Percentiles rank a stretch among this genome's conserved stretches.
phyloP scores from a whole-genome alignment of 2,329 filamentous ascomycete genomes.

The Neofusicoccum sp. region DNA sequence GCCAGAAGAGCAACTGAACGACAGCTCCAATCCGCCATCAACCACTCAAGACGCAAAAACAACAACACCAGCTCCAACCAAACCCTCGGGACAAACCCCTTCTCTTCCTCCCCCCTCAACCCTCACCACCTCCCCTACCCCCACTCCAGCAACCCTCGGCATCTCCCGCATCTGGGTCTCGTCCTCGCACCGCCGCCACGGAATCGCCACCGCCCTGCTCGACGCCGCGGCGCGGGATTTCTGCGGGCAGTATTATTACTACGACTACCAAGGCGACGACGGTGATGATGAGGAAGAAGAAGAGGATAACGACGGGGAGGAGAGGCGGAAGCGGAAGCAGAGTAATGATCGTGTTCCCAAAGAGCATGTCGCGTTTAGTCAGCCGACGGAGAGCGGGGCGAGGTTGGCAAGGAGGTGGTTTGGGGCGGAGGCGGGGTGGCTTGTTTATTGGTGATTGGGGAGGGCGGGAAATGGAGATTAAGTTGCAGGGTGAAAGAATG shows the following conservation, averaged over 20 bases:
- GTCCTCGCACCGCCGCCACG: constrained; percentile 53
- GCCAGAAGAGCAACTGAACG: neutral
- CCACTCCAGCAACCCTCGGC: constrained; percentile 54
- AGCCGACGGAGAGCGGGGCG: constrained; percentile 62
- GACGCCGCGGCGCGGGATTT: constrained; percentile 42
- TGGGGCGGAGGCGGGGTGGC: constrained; percentile 55
- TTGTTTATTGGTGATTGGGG: constrained; percentile 48
- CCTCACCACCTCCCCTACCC: constrained; percentile 41
- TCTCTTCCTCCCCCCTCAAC: constrained; percentile 20
- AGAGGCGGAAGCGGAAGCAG: constrained; percentile 23
- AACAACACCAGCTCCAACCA: neutral
- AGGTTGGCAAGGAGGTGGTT: constrained; percentile 59
- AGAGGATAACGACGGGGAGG: constrained; percentile 48
- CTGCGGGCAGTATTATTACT: neutral
- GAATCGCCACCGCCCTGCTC: constrained; percentile 57
- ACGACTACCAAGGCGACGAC: neutral
- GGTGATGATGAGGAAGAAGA: constrained; percentile 25
- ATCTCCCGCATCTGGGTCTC: constrained; percentile 67
- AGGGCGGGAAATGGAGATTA: neutral
- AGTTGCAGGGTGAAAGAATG: neutral
- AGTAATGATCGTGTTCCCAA: constrained; percentile 42
- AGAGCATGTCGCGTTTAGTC: constrained; percentile 60
- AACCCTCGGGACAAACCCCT: too few relatives aligned
- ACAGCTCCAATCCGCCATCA: constrained; percentile 25
- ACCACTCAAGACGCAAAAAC: neutral